Percentiles rank a stretch among this genome's conserved stretches.
Evolutionary conservation across 805 yeast genomes (phyloP).

Genomic region (Debaryomyces prosopidis): DNA sequence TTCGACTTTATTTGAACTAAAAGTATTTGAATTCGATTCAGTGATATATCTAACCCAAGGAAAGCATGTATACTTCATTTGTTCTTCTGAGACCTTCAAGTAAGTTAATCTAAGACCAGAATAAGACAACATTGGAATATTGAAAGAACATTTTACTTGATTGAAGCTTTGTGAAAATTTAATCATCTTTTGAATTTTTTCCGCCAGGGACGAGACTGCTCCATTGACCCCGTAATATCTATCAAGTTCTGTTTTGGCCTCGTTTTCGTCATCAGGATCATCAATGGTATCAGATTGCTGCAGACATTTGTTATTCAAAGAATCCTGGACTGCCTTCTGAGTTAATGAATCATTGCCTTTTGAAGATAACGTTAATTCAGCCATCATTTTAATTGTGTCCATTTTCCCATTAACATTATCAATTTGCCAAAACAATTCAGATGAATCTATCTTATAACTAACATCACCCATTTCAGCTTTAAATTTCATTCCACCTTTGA

Average conservation of each 20-base stretch:
- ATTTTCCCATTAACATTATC: conserved; percentile 64
- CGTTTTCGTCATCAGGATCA: conserved; percentile 21
- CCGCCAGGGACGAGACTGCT: conserved; percentile 26
- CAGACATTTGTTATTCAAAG: conserved; percentile 4
- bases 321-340: background rate
- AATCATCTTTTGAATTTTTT: conserved; percentile 13
- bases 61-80: conserved; percentile 62
- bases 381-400: conserved; percentile 50
- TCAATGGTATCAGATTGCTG: conserved; percentile 8
- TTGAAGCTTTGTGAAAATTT: conserved; percentile 13
- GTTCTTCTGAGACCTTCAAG: conserved; percentile 63
- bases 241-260: conserved; percentile 29
- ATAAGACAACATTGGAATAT: conserved; percentile 52
- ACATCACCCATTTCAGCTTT: conserved; percentile 75
- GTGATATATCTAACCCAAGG: conserved; percentile 75
- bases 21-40: conserved; percentile 6
- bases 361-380: conserved; percentile 42
- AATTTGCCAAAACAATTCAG: conserved; percentile 72
- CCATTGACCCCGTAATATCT: conserved; percentile 39
- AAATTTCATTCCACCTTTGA: conserved; percentile 48
- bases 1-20: background rate
- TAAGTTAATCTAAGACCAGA: conserved; percentile 69
- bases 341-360: background rate
- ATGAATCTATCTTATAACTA: conserved; percentile 66
- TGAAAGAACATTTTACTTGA: conserved; percentile 29